Percentiles rank a stretch among this genome's conserved stretches.
phyloP scores from a whole-genome alignment of 1,284 basidiomycete genomes.

The Ganoderma lingzhi region DNA sequence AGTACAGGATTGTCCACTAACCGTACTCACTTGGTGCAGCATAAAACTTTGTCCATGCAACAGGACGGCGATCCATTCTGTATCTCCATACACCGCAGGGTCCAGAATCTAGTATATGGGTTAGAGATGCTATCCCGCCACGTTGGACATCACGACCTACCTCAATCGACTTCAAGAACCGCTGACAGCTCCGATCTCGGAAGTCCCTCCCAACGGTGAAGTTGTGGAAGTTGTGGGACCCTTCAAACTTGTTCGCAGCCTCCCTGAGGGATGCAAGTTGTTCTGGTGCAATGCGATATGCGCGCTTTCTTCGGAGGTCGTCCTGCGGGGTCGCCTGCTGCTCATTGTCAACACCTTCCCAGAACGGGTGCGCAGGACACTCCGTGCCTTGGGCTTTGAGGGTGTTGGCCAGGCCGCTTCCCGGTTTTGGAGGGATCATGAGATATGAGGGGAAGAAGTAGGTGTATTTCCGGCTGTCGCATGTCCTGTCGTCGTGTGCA shows the following conservation, averaged over 20 bases:
- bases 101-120: slow-evolving; percentile 65
- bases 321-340: slow-evolving; percentile 53
- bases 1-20: too few species aligned
- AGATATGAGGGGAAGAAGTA: slow-evolving; percentile 97
- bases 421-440: slow-evolving; percentile 90
- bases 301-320: slow-evolving; percentile 68
- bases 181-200: slow-evolving; percentile 80
- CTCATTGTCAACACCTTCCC: slow-evolving; percentile 46
- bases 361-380: slow-evolving; percentile 51
- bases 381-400: slow-evolving; percentile 44
- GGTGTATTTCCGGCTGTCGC: slow-evolving; percentile 96
- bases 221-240: slow-evolving; percentile 96
- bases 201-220: slow-evolving; percentile 93
- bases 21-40: slow-evolving; percentile 84
- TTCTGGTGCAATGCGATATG: slow-evolving; percentile 69
- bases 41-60: slow-evolving; percentile 99
- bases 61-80: slow-evolving; percentile 95
- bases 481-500: slow-evolving; percentile 58
- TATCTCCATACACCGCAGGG: slow-evolving; percentile 86
- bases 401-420: slow-evolving; percentile 64
- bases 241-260: slow-evolving; percentile 74
- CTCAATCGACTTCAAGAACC: slow-evolving; percentile 88
- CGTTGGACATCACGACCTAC: slow-evolving; percentile 49
- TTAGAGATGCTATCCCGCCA: neutral
- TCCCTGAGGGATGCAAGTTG: slow-evolving; percentile 66